Evolutionary conservation across 192 early-diverging fungal genomes (phyloP), one percentile per base, ranked within the genome.

Genomic region (Chytriomyces sp.): DNA sequence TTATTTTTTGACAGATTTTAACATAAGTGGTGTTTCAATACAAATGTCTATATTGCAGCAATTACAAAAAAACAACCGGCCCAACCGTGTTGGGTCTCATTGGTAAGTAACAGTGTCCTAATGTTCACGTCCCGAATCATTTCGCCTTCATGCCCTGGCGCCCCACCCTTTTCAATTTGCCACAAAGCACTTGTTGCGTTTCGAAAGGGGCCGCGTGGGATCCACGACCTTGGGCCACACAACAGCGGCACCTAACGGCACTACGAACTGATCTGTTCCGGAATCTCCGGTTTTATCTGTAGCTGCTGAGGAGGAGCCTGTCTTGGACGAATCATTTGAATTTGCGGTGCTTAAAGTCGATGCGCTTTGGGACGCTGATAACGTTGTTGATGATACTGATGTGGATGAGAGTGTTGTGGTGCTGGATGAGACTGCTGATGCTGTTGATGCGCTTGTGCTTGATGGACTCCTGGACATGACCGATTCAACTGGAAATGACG

Each of bases 171-270:
- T 35, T 57, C 53, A 57, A 57, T 57, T 57, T 13, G 53, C 66
- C 10, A 8, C 43, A 47, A 60, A 45, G 44, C 71, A 73, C 59
- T 48, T 18, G 62, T 73, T 73, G n/a, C 71, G 16, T 47, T 44
- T 9, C 43, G 35, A 8, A 43, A 72, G 45, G 10, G 61, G 20
- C 2, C 71, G 23, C 44, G 7, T 62, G 13, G 71, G 35, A 62
- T 72, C 61, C 10, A 72, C 50, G 10, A 72, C 71, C 11, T n/a
- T 9, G 11, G 23, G 50, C 71, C 71, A 72, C 44, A 62, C 43
- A 7, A 62, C 60, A 43, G 44, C 16, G 59, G 43, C 23, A 11
- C 47, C n/a, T 43, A 72, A 20, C 26, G 71, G 71, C 23, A 72
- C 45, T 45, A 24, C 44, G 23, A n/a, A 62, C 35, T 8, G 24